Conservation (phyloP, 106 monocot species). For the Hemerocallis citrina region DNA sequence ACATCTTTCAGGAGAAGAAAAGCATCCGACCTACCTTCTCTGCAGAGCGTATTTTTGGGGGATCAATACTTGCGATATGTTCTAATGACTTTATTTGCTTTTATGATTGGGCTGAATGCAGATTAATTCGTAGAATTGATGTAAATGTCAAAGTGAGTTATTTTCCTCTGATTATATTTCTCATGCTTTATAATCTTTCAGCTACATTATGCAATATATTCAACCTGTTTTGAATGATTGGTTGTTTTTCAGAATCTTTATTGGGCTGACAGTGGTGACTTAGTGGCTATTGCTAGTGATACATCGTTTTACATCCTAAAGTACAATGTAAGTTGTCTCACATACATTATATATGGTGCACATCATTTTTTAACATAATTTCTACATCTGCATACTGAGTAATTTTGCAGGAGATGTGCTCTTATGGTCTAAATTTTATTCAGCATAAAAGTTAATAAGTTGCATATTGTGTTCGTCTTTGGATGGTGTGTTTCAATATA, state of each 20-base stretch:
- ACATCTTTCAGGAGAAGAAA: constrained; percentile 67
- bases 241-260: constrained; percentile 58
- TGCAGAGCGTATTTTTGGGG: constrained; percentile 78
- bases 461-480: background rate
- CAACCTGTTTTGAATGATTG: too few relatives aligned
- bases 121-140: constrained; percentile 80
- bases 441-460: background rate
- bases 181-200: too few relatives aligned
- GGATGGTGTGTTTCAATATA: background rate
- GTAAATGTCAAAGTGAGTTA: constrained; percentile 69
- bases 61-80: constrained; percentile 70
- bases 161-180: too few relatives aligned
- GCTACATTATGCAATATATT: too few relatives aligned
- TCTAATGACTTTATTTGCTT: constrained; percentile 95
- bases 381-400: background rate
- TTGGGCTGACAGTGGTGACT: constrained; percentile 91
- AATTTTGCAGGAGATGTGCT: background rate
- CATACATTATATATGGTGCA: too few relatives aligned
- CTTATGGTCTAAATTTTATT: background rate
- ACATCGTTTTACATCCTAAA: constrained; percentile 86
- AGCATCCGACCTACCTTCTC: constrained; percentile 76
- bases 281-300: constrained; percentile 79
- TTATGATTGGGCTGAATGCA: constrained; percentile 93
- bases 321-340: constrained; percentile 53
- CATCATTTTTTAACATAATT: too few relatives aligned